Evolutionary conservation across 2,329 filamentous ascomycete genomes (phyloP).

Genomic region (Fusarium chlamydosporum): DNA sequence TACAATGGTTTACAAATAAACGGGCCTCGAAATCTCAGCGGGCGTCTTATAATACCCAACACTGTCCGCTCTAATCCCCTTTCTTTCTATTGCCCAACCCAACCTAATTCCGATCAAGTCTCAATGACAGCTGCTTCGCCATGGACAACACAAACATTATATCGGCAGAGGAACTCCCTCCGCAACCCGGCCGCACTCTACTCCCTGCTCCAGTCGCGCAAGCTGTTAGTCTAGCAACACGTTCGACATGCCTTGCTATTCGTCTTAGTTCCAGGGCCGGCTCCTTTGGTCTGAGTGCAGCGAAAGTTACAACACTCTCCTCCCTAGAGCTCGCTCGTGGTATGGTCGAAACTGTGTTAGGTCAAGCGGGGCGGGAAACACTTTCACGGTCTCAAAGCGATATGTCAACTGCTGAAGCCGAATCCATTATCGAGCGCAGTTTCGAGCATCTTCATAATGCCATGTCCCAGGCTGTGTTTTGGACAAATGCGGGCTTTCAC

Average conservation of each 20-base stretch:
- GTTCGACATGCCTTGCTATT: conserved; percentile 70
- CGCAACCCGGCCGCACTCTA: conserved; percentile 61
- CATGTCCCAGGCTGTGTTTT: conserved; percentile 72
- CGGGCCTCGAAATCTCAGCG: neutral
- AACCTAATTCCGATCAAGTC: conserved; percentile 11
- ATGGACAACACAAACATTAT: conserved; percentile 43
- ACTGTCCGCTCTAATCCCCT: neutral
- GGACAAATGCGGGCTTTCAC: conserved; percentile 72
- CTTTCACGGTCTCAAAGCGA: conserved; percentile 61
- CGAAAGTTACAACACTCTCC: conserved; percentile 69
- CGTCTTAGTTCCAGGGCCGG: conserved; percentile 67
- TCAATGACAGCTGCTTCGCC: conserved; percentile 27
- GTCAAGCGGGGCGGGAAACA: conserved; percentile 66
- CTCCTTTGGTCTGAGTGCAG: conserved; percentile 66
- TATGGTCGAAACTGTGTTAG: conserved; percentile 68
- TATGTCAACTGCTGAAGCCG: conserved; percentile 66
- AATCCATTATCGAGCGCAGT: conserved; percentile 69
- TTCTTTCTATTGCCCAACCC: neutral
- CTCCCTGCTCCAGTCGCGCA: conserved; percentile 71
- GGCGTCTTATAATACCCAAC: neutral
- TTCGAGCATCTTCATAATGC: conserved; percentile 70
- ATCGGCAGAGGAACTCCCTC: conserved; percentile 37
- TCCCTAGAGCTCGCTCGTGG: conserved; percentile 69
- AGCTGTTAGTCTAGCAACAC: conserved; percentile 71
- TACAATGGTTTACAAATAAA: neutral